Evolutionary conservation across 2,329 filamentous ascomycete species (phyloP), one percentile per base, ranked within the genome.

Genomic region (Verticillium tricorpus): DNA sequence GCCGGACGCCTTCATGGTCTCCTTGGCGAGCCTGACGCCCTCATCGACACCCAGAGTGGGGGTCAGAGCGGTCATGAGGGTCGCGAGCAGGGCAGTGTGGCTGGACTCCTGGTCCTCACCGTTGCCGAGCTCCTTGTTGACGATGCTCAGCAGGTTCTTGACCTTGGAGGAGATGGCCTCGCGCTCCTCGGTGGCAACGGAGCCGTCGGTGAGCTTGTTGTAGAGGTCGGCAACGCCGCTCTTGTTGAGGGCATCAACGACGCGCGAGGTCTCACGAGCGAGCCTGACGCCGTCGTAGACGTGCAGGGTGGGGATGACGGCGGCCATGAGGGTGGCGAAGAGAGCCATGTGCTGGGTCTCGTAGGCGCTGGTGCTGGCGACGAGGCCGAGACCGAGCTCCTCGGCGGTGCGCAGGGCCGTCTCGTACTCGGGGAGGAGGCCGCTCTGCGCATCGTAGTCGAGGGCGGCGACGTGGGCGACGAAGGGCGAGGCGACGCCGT

Each of bases 301-400:
- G 74, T 97, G 93, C 32, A 97, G 82, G 0, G 90, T 91, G n/a
- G 93, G 93, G 32, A 94, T 74, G 15, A 95, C 79, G 56, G 85
- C 88, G 22, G 93, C 90, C 64, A 96, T 80, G 28, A 96, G 78
- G 3, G 92, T 97, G 1, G 93, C 86, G 69, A 96, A 89, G n/a
- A 97, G 79, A 8, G 93, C 86, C 90, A 97, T 97, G 78, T 99
- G 95, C 82, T 99, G 95, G 57, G 90, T 85, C 80, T 99, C 95
- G 68, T 96, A 93, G 34, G 91, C 88, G 34, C 93, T 97, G 60
- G 87, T 87, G 74, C 92, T 97, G 66, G 91, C 86, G 56, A 99
- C 86, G 52, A 99, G 83, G 56, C 89, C 93, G 32, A 98, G 82
- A 17, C 95, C 94, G 15, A 98, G 85, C 68, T 98, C 95, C 75